Base-by-base conservation (phyloP, 2,329 filamentous ascomycete genomes). In the Curvularia spicifera region DNA sequence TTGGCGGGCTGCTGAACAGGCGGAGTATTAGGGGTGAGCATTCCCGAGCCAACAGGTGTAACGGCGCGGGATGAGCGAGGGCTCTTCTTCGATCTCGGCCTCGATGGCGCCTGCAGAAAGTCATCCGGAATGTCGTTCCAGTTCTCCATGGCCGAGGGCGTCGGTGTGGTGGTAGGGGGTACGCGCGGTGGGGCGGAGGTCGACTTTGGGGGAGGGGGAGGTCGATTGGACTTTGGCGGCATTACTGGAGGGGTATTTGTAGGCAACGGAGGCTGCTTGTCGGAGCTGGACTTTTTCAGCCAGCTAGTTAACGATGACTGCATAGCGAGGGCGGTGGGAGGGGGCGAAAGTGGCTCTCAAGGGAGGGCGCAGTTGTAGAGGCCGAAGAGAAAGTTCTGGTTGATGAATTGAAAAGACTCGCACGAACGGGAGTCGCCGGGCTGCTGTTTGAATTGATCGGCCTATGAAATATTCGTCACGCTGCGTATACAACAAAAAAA, bases 271-370 rank as follows among this genome's bases (percentile, higher is more conserved):
- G 64, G 60, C 57, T 73, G 64, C 15, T 54, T 70, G 51, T 76
- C 72, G 24, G 73, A 48, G 13, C 67, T 64, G n/a, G 79, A 76
- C 74, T 81, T 81, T 59, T 77, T 78, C 44, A 83, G 76, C 81
- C 81, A 83, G 66, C 74, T 71, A 51, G 77, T 78, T 56, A 83
- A 68, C 3, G 79, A 81, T 12, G 79, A 78, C 68, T 83, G 81
- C 49, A 78, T 73, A 76, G 49, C 43, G 44, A 3, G 37, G 40
- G 42, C 9, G 20, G 20, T n/a, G 42, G 29, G 49, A 37, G 51
- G 58, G 29, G 26, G 63, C 45, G 45, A 18, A 12, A 4, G 12
- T 51, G 26, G 29, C 12, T 44, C 18, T 55, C 18, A 37, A 40
- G 22, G 43, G n/a, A 26, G 12, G 48, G 33, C 33, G 47, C 10